These are phyloP conservation scores for Boletus subparvulus DNA, from an alignment of 768 basidiomycete species.

Conservation along the genomic window DNA sequence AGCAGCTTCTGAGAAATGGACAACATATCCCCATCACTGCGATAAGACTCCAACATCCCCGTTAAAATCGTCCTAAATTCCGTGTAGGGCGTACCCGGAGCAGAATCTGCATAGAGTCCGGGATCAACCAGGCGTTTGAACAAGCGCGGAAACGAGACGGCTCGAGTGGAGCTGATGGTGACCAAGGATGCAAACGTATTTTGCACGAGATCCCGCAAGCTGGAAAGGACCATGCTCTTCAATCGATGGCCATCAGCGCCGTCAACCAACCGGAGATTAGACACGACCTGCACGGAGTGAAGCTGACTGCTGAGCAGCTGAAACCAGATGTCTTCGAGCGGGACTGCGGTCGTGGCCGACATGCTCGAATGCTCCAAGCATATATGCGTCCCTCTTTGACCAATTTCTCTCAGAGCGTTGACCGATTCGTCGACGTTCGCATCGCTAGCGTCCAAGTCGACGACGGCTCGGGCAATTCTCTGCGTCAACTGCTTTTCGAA, in stretches of 20 bases:
- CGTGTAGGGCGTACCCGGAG: constrained; percentile 70
- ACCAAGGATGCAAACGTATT: constrained; percentile 82
- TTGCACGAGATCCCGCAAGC: constrained; percentile 75
- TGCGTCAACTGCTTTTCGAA: constrained; percentile 55
- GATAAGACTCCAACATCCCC: constrained; percentile 95
- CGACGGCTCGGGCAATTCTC: constrained; percentile 42
- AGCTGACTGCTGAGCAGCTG: constrained; percentile 81
- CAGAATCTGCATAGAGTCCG: constrained; percentile 46
- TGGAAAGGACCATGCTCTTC: constrained; percentile 37
- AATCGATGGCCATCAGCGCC: constrained; percentile 18
- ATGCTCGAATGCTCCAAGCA: constrained; percentile 67
- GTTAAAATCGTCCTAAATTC: constrained; percentile 90
- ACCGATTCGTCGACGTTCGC: constrained; percentile 37
- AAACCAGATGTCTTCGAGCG: constrained; percentile 88
- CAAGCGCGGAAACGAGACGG: constrained; percentile 86
- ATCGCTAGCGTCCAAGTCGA: constrained; percentile 14
- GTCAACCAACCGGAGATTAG: constrained; percentile 38
- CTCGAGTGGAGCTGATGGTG: constrained; percentile 73
- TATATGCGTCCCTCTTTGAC: constrained; percentile 59
- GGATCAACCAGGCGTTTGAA: constrained; percentile 91
- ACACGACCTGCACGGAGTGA: constrained; percentile 69
- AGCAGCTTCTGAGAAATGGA: constrained; percentile 79
- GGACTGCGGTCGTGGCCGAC: constrained; percentile 39
- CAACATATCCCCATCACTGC: constrained; percentile 88
- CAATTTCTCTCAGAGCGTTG: constrained; percentile 56